Evolutionary conservation across 352 stramenopile species (phyloP), one percentile per base, ranked within the genome.

Genomic region (Pythium utonaiense): DNA sequence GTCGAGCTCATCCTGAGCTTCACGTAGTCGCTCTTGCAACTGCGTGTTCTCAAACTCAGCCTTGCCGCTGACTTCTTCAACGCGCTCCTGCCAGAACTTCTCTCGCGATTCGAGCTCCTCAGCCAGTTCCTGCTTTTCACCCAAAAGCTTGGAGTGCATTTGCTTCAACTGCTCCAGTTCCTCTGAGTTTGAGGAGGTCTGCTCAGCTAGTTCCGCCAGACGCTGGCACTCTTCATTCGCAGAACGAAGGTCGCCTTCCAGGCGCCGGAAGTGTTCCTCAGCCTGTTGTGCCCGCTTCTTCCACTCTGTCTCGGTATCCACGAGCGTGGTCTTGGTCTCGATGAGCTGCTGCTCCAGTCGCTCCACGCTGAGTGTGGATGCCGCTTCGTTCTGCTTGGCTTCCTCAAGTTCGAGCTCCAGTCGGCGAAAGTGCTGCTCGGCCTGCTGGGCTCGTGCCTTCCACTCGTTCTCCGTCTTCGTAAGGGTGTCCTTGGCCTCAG

Each of bases 1-100:
- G 16, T 84, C 72, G 6, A 90, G 67, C 44, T 87, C 75, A 44
- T 74, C 60, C 44, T 87, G 76, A 0, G 69, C 71, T 31, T 79
- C 70, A 14, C 71, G 65, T 47, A 69, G 72, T 49, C 87, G 69
- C 40, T 78, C 71, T 16, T 70, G 69, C 25, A 87, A 36, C 9
- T 48, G 75, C 14, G 78, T 57, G 52, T 83, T 56, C 53, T 88
- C 74, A 22, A 62, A 53, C 2, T 45, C 16, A 2, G 44, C 48
- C 24, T 78, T 71, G n/a, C 33, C 30, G 33, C 52, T 45, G 3
- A 81, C 56, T 10, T 81, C 69, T 28, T 74, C 62, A 13, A 80
- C 62, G 17, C 72, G 81, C n/a, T 74, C 53, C 34, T 66, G 36
- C 79, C 69, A 81, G 3, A 66, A 33, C 21, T 55, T 36, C 6